Percentiles rank a stretch among this genome's conserved stretches.
Conservation (phyloP, 2,329 filamentous ascomycete species). For the Fusarium palustre region DNA sequence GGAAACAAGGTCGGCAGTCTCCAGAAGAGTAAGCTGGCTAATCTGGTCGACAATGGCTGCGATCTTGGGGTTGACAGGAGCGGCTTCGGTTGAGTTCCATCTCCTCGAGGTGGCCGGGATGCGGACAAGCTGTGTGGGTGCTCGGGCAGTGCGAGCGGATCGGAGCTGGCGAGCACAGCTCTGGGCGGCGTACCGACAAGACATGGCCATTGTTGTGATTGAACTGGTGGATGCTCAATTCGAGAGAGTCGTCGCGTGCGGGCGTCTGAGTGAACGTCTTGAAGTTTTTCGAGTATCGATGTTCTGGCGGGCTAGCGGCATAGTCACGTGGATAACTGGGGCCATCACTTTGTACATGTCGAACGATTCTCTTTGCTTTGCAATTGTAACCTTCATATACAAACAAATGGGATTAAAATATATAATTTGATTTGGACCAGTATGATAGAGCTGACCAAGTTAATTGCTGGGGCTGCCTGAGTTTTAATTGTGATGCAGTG, state of each 20-base stretch:
- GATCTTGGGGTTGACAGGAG: constrained; percentile 86
- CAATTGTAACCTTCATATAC: neutral
- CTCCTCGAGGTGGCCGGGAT: constrained; percentile 69
- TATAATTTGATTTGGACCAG: too few species aligned
- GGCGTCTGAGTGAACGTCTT: constrained; percentile 48
- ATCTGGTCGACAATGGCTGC: constrained; percentile 96
- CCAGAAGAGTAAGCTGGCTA: constrained; percentile 95
- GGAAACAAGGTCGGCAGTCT: constrained; percentile 95
- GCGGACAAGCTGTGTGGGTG: constrained; percentile 61
- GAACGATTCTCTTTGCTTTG: constrained; percentile 1
- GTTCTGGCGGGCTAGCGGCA: constrained; percentile 39
- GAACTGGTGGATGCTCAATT: constrained; percentile 46
- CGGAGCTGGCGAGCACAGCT: constrained; percentile 73
- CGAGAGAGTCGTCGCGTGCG: constrained; percentile 46
- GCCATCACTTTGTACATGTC: constrained; percentile 14
- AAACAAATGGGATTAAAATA: neutral
- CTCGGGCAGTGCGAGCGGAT: constrained; percentile 59
- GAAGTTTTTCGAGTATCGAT: constrained; percentile 58
- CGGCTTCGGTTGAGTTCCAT: constrained; percentile 87
- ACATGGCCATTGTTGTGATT: constrained; percentile 67
- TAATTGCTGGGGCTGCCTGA: neutral
- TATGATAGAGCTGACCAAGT: neutral
- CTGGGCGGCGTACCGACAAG: constrained; percentile 72
- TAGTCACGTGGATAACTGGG: constrained; percentile 38
- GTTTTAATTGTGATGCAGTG: neutral